Evolutionary conservation across 2,329 filamentous ascomycete genomes (phyloP), one percentile per base, ranked within the genome.

Genomic region (Mycocentrospora acerina): DNA sequence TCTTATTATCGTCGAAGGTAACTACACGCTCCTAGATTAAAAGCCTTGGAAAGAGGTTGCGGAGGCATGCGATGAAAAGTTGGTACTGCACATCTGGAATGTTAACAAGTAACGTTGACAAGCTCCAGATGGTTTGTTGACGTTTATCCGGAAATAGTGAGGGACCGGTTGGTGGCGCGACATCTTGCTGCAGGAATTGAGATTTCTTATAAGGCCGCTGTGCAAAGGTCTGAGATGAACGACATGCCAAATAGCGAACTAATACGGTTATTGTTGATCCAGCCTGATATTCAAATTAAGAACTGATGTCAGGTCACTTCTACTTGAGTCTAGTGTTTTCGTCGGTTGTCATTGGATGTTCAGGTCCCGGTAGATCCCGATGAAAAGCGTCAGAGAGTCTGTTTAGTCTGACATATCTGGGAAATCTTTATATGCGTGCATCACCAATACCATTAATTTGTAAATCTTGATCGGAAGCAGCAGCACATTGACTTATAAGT

Each of bases 121-220:
- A 19, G 14, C 1, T 14, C 9, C 18, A 57, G 53, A 33, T 58
- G 55, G 53, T 56, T 58, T 27, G 55, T 58, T 10, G 55, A 58
- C 17, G 51, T 50, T 24, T 29, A 51, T n/a, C 26, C 44, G 7
- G 43, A 51, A 3, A 29, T 40, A 4, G 51, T 56, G 13, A 51
- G 41, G 25, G 40, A 46, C 4, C 48, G 53, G 11, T 24, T 58
- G 14, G 51, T 45, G 4, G 32, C 52, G 22, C 55, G 55, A 22
- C 55, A 58, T 35, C 42, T 56, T 40, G 45, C 48, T 13, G 54
- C 54, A 29, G 48, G 48, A 24, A 57, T 57, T 13, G 54, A 57
- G 24, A 39, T 40, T 14, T 50, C 51, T 4, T 43, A 46, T 25
- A 31, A 44, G 25, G 53, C 53, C 22, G 54, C 53, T 14, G 37